A percentile compares a stretch with the other conserved stretches of the same genome.
phyloP scores from a whole-genome alignment of 345 rosid species.

The Mercurialis annua region DNA sequence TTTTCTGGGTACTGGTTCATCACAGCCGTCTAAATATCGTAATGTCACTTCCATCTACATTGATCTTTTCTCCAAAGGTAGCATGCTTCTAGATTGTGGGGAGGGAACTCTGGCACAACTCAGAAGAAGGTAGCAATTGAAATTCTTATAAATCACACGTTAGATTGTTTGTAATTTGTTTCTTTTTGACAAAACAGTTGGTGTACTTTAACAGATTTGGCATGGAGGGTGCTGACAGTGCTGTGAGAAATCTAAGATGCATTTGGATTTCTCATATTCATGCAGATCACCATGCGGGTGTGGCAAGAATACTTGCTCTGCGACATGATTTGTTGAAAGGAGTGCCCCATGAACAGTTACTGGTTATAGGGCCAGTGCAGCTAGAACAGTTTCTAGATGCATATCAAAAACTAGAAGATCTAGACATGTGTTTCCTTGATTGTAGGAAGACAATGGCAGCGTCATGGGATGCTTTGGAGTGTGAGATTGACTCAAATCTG shows the following conservation, averaged over 20 bases:
- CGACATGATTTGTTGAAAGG: constrained; percentile 67
- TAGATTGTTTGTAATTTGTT: not conserved
- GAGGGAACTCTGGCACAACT: constrained; percentile 96
- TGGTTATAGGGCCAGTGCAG: constrained; percentile 73
- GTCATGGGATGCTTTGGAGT: constrained; percentile 55
- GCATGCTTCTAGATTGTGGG: constrained; percentile 85
- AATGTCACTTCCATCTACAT: constrained; percentile 76
- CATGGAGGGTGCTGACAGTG: constrained; percentile 65
- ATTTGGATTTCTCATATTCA: constrained; percentile 98
- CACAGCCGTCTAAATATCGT: constrained; percentile 96
- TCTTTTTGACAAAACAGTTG: constrained; percentile 1
- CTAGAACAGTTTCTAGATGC: constrained; percentile 82
- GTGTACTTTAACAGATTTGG: constrained; percentile 49
- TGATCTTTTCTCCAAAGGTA: constrained; percentile 71
- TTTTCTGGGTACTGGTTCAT: constrained; percentile 91
- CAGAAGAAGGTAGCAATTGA: constrained; percentile 63
- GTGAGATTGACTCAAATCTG: constrained; percentile 24
- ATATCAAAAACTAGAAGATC: constrained; percentile 86
- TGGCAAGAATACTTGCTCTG: constrained; percentile 81
- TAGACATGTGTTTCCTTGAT: constrained; percentile 85
- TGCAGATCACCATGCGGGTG: constrained; percentile 88
- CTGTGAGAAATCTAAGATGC: constrained; percentile 59
- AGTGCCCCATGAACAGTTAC: constrained; percentile 62
- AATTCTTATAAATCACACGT: not conserved
- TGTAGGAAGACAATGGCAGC: constrained; percentile 67